phyloP scores from a whole-genome alignment of 148 eudicot genomes.

The Vaccinium vitisidaea region DNA sequence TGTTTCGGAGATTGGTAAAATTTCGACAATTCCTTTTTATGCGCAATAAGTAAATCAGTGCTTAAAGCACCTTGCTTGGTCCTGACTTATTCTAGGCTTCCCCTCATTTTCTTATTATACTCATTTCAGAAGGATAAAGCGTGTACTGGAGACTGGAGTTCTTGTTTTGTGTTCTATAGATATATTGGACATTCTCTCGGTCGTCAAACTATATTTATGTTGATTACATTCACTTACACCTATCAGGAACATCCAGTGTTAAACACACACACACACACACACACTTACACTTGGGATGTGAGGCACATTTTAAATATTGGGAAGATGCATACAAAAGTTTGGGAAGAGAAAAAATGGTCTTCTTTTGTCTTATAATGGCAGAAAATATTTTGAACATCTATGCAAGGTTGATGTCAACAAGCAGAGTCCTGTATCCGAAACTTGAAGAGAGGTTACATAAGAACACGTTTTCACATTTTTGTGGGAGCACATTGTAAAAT shows the following conservation, averaged over 20 bases:
- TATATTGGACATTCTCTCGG: neutral
- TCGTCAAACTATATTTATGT: neutral
- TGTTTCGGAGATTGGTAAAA: conserved; percentile 84
- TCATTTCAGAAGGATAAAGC: conserved; percentile 2
- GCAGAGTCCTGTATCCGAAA: conserved; percentile 8
- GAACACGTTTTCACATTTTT: neutral
- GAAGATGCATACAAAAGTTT: neutral
- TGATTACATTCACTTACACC: neutral
- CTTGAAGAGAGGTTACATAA: neutral
- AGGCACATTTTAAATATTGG: neutral
- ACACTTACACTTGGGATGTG: neutral
- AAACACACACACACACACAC: too few relatives aligned
- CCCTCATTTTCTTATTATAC: neutral
- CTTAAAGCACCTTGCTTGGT: neutral
- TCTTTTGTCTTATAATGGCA: neutral
- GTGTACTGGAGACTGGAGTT: neutral
- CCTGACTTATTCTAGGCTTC: neutral
- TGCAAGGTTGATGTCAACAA: neutral
- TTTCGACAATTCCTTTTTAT: neutral
- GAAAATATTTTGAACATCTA: neutral
- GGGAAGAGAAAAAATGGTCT: neutral
- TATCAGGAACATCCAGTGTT: neutral
- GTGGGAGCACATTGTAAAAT: neutral
- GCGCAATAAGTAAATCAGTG: neutral
- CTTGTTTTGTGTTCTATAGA: neutral